phyloP scores from a whole-genome alignment of 768 basidiomycete genomes.

The Boletus vermiculosoides region DNA sequence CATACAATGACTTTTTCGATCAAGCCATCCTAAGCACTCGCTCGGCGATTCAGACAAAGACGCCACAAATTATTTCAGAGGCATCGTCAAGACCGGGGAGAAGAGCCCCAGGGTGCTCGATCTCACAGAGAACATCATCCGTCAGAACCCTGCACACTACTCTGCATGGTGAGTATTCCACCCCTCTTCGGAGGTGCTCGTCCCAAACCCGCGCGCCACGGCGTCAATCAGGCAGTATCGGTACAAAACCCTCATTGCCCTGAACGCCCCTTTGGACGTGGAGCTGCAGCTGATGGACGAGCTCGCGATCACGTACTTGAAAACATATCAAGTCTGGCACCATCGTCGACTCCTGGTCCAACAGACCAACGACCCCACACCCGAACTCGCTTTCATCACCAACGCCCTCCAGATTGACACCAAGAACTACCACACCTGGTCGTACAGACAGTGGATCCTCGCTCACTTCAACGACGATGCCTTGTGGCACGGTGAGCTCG shows the following conservation, averaged over 20 bases:
- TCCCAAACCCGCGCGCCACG: neutral
- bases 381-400: slow-evolving; percentile 82
- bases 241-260: slow-evolving; percentile 76
- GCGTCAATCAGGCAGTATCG: slow-evolving; percentile 79
- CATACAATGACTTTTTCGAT: slow-evolving; percentile 3
- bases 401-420: slow-evolving; percentile 68
- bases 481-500: slow-evolving; percentile 76
- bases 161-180: slow-evolving; percentile 76
- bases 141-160: slow-evolving; percentile 94
- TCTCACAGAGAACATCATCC: slow-evolving; percentile 86
- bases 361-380: slow-evolving; percentile 47
- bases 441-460: slow-evolving; percentile 93
- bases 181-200: neutral
- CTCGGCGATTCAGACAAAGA: slow-evolving; percentile 67
- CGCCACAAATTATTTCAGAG: slow-evolving; percentile 91
- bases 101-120: slow-evolving; percentile 78
- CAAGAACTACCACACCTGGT: slow-evolving; percentile 99
- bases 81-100: slow-evolving; percentile 73
- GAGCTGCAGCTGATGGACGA: slow-evolving; percentile 88
- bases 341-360: slow-evolving; percentile 77
- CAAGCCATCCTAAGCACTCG: slow-evolving; percentile 3
- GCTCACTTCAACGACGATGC: slow-evolving; percentile 73
- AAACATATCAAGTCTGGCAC: slow-evolving; percentile 99
- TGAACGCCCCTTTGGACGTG: slow-evolving; percentile 63
- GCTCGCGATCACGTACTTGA: slow-evolving; percentile 78